Conservation (phyloP, 2,329 filamentous ascomycete species). For the Neofusicoccum laricinum region DNA sequence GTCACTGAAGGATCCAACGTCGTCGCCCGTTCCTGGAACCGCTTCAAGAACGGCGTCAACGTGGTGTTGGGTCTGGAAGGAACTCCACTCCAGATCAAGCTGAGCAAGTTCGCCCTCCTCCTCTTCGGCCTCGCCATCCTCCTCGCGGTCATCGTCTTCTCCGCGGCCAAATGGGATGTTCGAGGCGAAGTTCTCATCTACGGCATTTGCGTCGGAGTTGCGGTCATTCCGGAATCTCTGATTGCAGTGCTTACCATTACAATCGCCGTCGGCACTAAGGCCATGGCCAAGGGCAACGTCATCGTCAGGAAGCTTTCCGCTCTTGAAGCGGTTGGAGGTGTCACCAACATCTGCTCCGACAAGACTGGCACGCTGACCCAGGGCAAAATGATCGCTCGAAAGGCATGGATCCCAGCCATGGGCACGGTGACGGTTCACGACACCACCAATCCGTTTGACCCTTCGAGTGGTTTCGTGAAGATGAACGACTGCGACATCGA, state of each 20-base stretch:
- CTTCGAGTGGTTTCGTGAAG: constrained; percentile 31
- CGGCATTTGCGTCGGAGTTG: constrained; percentile 47
- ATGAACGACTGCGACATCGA: constrained; percentile 29
- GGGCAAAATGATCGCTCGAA: constrained; percentile 40
- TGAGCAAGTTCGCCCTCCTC: constrained; percentile 79
- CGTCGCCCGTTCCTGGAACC: constrained; percentile 20
- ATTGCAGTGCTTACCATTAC: constrained; percentile 57
- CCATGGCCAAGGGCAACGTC: constrained; percentile 41
- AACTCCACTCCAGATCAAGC: constrained; percentile 79
- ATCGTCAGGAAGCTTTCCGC: constrained; percentile 39
- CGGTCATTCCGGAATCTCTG: constrained; percentile 51
- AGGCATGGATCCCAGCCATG: constrained; percentile 35
- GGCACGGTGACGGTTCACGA: constrained; percentile 32
- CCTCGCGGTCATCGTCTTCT: constrained; percentile 67
- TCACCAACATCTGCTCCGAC: constrained; percentile 35
- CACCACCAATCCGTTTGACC: constrained; percentile 35
- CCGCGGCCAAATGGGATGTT: constrained; percentile 52
- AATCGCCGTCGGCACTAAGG: constrained; percentile 48
- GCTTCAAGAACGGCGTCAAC: constrained; percentile 39
- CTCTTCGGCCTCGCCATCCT: constrained; percentile 73
- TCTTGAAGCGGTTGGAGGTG: constrained; percentile 40
- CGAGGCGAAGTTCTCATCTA: constrained; percentile 47
- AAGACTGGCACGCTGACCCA: constrained; percentile 41
- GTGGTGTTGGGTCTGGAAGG: constrained; percentile 66
- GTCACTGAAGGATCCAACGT: constrained; percentile 10